Base-by-base conservation (phyloP, 176 grass and related monocot species). In the Phragmites australis region DNA sequence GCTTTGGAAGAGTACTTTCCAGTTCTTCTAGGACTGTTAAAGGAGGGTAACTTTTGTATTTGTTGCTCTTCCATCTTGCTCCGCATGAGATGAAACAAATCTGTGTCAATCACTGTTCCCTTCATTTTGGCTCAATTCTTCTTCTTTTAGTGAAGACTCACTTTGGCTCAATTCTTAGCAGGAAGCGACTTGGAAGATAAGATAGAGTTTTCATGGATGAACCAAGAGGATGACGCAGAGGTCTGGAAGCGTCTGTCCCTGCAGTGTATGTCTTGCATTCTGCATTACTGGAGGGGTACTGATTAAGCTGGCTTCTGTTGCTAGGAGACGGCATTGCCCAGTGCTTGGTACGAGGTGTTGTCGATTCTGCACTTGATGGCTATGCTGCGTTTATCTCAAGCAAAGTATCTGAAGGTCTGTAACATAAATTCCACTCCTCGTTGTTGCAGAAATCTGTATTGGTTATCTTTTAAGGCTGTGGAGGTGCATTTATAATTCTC, bases 261-360 rank as follows among this genome's bases (percentile, higher is more conserved):
- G n/a, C n/a, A n/a, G 34, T 65, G 46, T 31, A 17, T 65, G 42
- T 43, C 31, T 70, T 57, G 48, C n/a, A 61, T 58, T 12, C 61
- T 74, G 60, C 12, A 68, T 21, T 55, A 59, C 55, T 50, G 21
- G 53, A 17, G 26, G n/a, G n/a, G 18, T 57, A 26, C 51, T 72
- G 12, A 79, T 65, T 75, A 48, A 74, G 31, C 34, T 55, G 41
- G 46, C 68, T 56, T 51, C 18, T 53, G 45, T 44, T 72, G 21
- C 58, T 77, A 94, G 95, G 89, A 97, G 59, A 94, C 88, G 14
- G 74, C 67, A 10, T 63, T 97, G 77, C n/a, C 89, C 83, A 94
- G 89, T 68, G 86, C 80, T 77, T 97, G 92, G 95, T 97, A 97
- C 34, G 95, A 97, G 90, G 90, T 89, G 39, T 62, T 97, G n/a